Percentiles rank a stretch among this genome's conserved stretches.
These are phyloP conservation scores for Teratosphaeria destructans DNA, from an alignment of 2,329 filamentous ascomycete species.

Conservation along the genomic window DNA sequence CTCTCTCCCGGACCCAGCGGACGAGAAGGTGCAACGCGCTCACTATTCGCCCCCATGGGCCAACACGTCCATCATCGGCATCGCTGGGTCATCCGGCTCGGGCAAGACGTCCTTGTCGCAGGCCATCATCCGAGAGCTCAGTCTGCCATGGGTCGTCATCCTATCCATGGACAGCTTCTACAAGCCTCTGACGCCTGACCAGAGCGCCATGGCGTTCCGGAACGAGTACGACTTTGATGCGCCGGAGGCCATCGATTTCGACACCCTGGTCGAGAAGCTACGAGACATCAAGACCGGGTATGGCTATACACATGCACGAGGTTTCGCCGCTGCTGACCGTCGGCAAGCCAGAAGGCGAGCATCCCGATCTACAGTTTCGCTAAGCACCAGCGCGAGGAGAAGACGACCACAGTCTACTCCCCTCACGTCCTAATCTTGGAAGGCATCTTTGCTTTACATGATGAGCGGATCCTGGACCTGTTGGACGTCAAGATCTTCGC, in stretches of 20 bases:
- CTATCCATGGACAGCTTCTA: conserved; percentile 98
- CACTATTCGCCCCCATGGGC: conserved; percentile 94
- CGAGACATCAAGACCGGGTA: conserved; percentile 87
- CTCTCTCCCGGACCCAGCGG: neutral
- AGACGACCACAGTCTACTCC: conserved; percentile 85
- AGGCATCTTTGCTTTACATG: conserved; percentile 90
- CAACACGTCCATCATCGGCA: conserved; percentile 89
- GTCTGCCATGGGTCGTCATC: conserved; percentile 95
- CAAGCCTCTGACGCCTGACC: conserved; percentile 70
- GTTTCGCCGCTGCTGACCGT: conserved; percentile 6
- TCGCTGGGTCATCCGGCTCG: conserved; percentile 90
- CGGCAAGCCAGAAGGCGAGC: conserved; percentile 65
- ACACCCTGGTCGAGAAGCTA: conserved; percentile 68
- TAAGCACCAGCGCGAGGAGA: conserved; percentile 68
- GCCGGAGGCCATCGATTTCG: conserved; percentile 90
- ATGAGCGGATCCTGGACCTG: conserved; percentile 71
- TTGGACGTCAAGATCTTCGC: conserved; percentile 97
- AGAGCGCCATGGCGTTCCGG: conserved; percentile 68
- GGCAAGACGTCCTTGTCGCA: conserved; percentile 90
- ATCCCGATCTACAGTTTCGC: conserved; percentile 94
- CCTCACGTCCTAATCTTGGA: conserved; percentile 92
- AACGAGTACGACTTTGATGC: conserved; percentile 97
- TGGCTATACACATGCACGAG: conserved; percentile 14
- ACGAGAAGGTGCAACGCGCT: conserved; percentile 29
- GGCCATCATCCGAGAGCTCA: conserved; percentile 80